These are phyloP conservation scores for Scedosporium minutisporum DNA, from an alignment of 2,329 filamentous ascomycete genomes.

Conservation along the genomic window DNA sequence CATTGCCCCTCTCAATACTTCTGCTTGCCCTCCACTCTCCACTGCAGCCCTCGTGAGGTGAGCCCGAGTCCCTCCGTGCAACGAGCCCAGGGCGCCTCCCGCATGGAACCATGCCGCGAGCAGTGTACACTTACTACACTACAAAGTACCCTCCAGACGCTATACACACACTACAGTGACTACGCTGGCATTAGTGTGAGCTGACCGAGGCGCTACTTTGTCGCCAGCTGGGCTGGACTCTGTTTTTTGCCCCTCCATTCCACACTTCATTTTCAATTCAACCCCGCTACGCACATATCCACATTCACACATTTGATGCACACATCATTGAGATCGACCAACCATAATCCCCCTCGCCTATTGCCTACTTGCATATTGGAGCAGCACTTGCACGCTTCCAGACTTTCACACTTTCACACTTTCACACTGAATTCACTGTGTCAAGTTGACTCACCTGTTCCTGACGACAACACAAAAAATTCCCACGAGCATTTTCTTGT, in stretches of 20 bases:
- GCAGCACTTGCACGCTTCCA: neutral
- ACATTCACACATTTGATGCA: neutral
- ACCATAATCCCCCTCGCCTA: neutral
- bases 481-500: slow-evolving; percentile 6
- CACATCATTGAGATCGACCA: neutral
- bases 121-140: neutral
- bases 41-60: too few relatives aligned
- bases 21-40: neutral
- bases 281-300: neutral
- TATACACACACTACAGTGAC: neutral
- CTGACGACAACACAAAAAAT: neutral
- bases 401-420: too few relatives aligned
- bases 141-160: neutral
- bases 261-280: slow-evolving; percentile 2
- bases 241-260: neutral
- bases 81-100: too few relatives aligned
- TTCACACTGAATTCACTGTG: neutral
- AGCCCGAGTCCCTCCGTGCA: too few relatives aligned
- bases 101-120: too few relatives aligned
- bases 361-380: neutral
- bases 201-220: too few relatives aligned
- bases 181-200: neutral
- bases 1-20: neutral
- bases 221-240: neutral
- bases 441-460: neutral